Conservation (phyloP, 805 yeast species). For the Teunomyces barrocoloradensis region DNA sequence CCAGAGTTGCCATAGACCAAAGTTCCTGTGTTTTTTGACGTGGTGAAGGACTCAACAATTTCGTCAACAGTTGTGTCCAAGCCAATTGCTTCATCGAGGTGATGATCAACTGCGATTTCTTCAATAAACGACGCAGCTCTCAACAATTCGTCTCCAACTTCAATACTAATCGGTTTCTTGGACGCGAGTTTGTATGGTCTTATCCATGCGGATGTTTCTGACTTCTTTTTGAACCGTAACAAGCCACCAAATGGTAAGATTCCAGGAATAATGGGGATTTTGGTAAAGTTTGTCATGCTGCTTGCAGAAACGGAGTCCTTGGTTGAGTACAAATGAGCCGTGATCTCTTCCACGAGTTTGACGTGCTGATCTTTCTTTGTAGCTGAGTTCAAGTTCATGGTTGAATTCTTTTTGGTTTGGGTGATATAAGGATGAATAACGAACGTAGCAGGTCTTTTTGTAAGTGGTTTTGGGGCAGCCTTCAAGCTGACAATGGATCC, state of each 20-base stretch:
- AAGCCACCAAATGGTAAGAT: conserved; percentile 60
- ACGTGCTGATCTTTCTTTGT: conserved; percentile 28
- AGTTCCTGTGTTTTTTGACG: conserved; percentile 50
- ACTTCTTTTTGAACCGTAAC: conserved; percentile 47
- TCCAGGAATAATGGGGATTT: conserved; percentile 49
- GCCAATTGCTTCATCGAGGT: conserved; percentile 48
- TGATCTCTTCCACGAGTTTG: conserved; percentile 17
- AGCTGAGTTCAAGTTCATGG: conserved; percentile 24
- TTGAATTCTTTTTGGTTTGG: conserved; percentile 32
- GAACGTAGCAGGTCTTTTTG: conserved; percentile 38
- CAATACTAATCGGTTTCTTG: conserved; percentile 37
- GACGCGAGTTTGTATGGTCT: conserved; percentile 27
- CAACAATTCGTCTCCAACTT: conserved; percentile 49
- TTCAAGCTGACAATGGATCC: conserved; percentile 58
- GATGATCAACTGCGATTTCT: conserved; percentile 3
- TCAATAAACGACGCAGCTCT: conserved; percentile 42
- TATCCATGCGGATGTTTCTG: conserved; percentile 44
- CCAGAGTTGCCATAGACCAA: conserved; percentile 75
- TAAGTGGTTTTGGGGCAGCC: conserved; percentile 36
- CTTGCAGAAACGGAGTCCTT: conserved; percentile 19
- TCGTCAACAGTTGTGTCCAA: conserved; percentile 45
- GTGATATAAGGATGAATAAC: conserved; percentile 56
- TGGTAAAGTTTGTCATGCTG: conserved; percentile 49
- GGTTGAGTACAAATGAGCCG: conserved; percentile 16
- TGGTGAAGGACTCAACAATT: conserved; percentile 38